Percentiles rank a stretch among this genome's conserved stretches.
phyloP scores from a whole-genome alignment of 208 protist species.

The Trypanosoma congolense region DNA sequence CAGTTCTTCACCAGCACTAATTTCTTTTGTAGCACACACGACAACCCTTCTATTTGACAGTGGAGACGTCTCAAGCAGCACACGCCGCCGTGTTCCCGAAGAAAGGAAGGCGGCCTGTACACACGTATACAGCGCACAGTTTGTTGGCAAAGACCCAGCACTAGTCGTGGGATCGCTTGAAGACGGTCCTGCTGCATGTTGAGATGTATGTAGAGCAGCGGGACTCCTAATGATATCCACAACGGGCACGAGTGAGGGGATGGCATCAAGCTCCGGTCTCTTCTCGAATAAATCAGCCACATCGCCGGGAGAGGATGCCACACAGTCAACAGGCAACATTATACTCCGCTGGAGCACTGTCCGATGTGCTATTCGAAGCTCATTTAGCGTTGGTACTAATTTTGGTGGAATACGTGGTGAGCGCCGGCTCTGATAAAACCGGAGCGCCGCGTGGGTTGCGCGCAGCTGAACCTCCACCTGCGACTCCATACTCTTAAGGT shows the following conservation, averaged over 20 bases:
- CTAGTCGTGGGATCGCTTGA: neutral
- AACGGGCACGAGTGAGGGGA: slow-evolving; percentile 76
- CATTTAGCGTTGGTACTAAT: slow-evolving; percentile 25
- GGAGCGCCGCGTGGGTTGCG: slow-evolving; percentile 32
- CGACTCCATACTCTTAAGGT: slow-evolving; percentile 7
- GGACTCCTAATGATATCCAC: slow-evolving; percentile 57
- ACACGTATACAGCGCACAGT: slow-evolving; percentile 78
- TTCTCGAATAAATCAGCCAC: slow-evolving; percentile 55
- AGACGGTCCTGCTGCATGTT: neutral
- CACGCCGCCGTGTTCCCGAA: slow-evolving; percentile 39
- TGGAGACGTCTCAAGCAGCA: slow-evolving; percentile 49
- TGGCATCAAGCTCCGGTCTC: slow-evolving; percentile 32
- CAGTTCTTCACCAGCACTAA: slow-evolving; percentile 67
- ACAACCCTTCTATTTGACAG: slow-evolving; percentile 58
- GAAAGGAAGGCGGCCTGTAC: slow-evolving; percentile 70
- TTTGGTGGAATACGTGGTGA: slow-evolving; percentile 2
- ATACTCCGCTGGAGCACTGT: slow-evolving; percentile 60
- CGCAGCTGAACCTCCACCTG: slow-evolving; percentile 24
- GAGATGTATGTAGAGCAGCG: neutral
- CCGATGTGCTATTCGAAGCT: slow-evolving; percentile 40
- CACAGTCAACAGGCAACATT: slow-evolving; percentile 60
- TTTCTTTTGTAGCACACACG: slow-evolving; percentile 53
- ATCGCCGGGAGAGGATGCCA: slow-evolving; percentile 62
- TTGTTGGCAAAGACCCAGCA: slow-evolving; percentile 15
- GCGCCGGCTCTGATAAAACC: slow-evolving; percentile 31